Evolutionary conservation across 768 basidiomycete species (phyloP), one percentile per base, ranked within the genome.

Genomic region (Boletus bicolor): DNA sequence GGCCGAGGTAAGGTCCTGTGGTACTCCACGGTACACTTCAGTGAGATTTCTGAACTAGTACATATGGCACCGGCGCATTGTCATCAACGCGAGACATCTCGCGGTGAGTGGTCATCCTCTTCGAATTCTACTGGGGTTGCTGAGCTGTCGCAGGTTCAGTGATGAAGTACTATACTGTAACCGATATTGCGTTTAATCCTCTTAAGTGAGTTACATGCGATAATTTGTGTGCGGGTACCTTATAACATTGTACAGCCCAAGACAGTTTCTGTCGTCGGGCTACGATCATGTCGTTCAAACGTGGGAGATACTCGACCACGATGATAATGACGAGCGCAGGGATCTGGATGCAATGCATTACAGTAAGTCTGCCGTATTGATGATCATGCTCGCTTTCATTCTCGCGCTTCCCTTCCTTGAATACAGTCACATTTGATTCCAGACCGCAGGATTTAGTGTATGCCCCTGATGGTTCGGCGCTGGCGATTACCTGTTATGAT

Each of bases 151-250:
- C 39, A 65, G 68, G 60, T 41, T 57, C 53, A 36, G 54, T 56
- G 9, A 69, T 51, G 17, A 83, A 81, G 58, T 73, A 84, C 56
- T 85, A 83, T 55, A 73, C 79, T 0, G 76, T 87, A 0, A 77
- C 79, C 47, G 82, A 85, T 54, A 72, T 84, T 38, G 78, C 78
- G 21, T 81, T 84, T 54, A 77, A 82, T 62, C 81, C 83, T 1
- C 61, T 54, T 55, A 73, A 76, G 82, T 81, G 63, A 54, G 72
- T 49, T 44, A 5, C 38, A n/a, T 49, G 15, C 7, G 7, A 21
- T 21, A 19, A 28, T 12, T 47, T 2, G 7, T 26, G 9, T 37
- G 24, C 37, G 17, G 10, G 34, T 39, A n/a, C 57, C 53, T 65
- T 21, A 54, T 52, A 53, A 28, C 50, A 24, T 42, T 44, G 28